These are phyloP conservation scores for Lindgomyces ingoldianus DNA, from an alignment of 495 filamentous ascomycete species.

Conservation along the genomic window DNA sequence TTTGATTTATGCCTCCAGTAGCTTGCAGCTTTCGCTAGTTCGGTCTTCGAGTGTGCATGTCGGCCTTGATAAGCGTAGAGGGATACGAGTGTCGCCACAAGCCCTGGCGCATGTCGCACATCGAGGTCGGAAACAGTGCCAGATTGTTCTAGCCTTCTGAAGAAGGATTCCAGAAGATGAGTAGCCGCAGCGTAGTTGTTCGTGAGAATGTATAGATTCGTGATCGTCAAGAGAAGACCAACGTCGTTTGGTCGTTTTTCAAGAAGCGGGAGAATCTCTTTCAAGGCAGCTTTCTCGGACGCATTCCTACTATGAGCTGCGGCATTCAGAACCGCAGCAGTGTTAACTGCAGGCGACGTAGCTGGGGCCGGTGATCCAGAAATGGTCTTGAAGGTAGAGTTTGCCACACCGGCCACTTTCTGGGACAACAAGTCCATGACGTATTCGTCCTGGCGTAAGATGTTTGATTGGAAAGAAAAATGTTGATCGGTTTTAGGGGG, in stretches of 20 bases:
- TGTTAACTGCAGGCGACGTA: constrained; percentile 58
- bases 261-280: constrained; percentile 70
- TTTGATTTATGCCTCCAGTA: constrained; percentile 67
- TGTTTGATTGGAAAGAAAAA: constrained; percentile 73
- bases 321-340: constrained; percentile 75
- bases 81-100: constrained; percentile 79
- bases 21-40: constrained; percentile 76
- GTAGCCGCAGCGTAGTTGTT: constrained; percentile 78
- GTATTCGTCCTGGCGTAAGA: constrained; percentile 69
- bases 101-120: constrained; percentile 79
- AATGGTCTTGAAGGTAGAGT: constrained; percentile 63
- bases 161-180: constrained; percentile 69
- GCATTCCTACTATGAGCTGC: constrained; percentile 69
- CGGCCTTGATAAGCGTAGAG: constrained; percentile 79
- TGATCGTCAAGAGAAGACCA: constrained; percentile 77
- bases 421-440: constrained; percentile 72
- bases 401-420: constrained; percentile 73
- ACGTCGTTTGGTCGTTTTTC: constrained; percentile 78
- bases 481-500: constrained; percentile 66
- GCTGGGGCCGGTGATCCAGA: constrained; percentile 56
- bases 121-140: constrained; percentile 61
- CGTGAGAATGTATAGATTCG: constrained; percentile 77
- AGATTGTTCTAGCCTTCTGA: constrained; percentile 70
- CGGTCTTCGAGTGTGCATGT: constrained; percentile 66
- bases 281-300: constrained; percentile 69